Evolutionary conservation across 73 alveolate species (phyloP).

Genomic region (Paramecium bursaria): DNA sequence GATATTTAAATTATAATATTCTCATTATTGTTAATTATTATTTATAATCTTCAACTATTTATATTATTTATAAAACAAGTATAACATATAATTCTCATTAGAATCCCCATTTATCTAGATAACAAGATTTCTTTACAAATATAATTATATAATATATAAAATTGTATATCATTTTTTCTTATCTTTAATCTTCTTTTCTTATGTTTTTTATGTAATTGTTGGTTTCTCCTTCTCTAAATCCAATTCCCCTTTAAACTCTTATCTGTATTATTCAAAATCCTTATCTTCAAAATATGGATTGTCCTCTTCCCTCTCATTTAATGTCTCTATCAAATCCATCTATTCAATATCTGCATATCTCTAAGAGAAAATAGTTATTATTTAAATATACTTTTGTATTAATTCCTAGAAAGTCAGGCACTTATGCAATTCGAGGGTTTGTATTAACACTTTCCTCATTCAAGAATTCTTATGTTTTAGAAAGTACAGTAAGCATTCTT

Average conservation of each 20-base stretch:
- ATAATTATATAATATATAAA: too few relatives aligned
- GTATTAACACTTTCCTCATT: slow-evolving; percentile 32
- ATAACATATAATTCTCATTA: background rate
- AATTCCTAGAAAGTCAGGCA: slow-evolving; percentile 4
- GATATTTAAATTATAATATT: background rate
- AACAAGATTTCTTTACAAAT: background rate
- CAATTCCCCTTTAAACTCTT: too few relatives aligned
- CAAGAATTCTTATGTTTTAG: slow-evolving; percentile 31
- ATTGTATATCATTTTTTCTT: background rate
- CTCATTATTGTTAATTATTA: too few relatives aligned
- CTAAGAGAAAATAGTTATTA: slow-evolving; percentile 15
- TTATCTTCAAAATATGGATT: too few relatives aligned
- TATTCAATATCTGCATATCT: slow-evolving; percentile 1
- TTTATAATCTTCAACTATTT: too few relatives aligned
- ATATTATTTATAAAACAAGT: too few relatives aligned
- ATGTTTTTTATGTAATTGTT: too few relatives aligned
- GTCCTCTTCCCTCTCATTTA: too few relatives aligned
- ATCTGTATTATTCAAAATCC: too few relatives aligned
- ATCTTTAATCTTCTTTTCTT: too few relatives aligned
- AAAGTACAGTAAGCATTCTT: slow-evolving; percentile 37
- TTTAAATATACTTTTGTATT: background rate
- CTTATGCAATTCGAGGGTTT: slow-evolving; percentile 14
- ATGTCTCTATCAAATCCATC: background rate
- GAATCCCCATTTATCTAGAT: background rate
- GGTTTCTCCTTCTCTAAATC: too few relatives aligned